A percentile compares a stretch with the other conserved stretches of the same genome.
Evolutionary conservation across 2,329 filamentous ascomycete genomes (phyloP).

Genomic region (Cordyceps pruinosa): DNA sequence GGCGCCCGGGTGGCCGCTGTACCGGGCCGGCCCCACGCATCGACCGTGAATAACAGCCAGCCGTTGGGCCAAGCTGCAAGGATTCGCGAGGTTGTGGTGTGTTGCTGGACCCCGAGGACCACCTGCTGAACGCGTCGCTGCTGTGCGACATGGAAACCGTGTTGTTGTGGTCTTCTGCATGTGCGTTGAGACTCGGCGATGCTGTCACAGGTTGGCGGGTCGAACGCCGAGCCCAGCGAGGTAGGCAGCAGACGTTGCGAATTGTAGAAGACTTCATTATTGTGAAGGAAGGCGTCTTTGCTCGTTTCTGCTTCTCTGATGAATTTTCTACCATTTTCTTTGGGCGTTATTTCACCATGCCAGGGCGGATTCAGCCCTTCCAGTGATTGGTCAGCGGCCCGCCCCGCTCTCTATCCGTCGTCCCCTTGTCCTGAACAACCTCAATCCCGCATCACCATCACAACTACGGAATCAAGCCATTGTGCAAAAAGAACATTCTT

Average conservation of each 20-base stretch:
- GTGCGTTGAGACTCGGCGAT: background rate
- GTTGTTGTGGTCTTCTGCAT: background rate
- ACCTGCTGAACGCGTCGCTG: background rate
- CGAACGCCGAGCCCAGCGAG: background rate
- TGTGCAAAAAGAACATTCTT: background rate
- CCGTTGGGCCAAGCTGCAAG: conserved; percentile 14
- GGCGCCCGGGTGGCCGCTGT: conserved; percentile 23
- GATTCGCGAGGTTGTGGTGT: conserved; percentile 1
- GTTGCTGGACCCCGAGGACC: background rate
- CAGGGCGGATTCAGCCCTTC: too few relatives aligned
- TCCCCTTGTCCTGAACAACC: background rate
- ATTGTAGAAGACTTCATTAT: too few relatives aligned
- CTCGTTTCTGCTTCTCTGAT: too few relatives aligned
- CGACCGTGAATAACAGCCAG: conserved; percentile 23
- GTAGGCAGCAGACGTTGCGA: too few relatives aligned
- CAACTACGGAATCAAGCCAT: background rate
- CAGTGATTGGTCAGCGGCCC: background rate
- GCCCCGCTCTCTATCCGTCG: background rate
- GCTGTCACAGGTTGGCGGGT: background rate
- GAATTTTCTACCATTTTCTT: too few relatives aligned
- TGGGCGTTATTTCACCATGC: too few relatives aligned
- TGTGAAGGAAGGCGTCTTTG: too few relatives aligned
- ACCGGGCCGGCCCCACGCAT: conserved; percentile 16
- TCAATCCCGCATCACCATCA: background rate
- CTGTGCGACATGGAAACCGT: background rate